phyloP scores from a whole-genome alignment of 2,329 filamentous ascomycete genomes.

The Celoporthe dispersa region DNA sequence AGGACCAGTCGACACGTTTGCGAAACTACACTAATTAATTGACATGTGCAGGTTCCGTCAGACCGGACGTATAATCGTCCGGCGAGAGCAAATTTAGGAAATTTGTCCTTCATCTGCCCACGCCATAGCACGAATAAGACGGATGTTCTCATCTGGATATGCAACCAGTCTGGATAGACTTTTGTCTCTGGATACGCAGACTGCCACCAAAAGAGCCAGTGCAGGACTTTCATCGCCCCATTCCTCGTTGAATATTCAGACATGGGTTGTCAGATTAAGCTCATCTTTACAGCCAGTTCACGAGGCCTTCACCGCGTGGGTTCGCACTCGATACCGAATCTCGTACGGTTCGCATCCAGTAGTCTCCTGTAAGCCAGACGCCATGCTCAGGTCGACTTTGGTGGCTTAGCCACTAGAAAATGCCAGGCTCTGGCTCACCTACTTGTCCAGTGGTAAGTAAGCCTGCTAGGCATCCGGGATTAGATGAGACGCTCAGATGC shows the following conservation, averaged over 20 bases:
- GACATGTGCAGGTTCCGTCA: not conserved
- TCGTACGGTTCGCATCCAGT: not conserved
- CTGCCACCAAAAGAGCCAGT: no score
- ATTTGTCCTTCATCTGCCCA: not conserved
- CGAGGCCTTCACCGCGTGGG: not conserved
- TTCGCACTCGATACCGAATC: not conserved
- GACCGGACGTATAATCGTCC: not conserved
- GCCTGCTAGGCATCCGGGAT: no score
- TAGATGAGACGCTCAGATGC: not conserved
- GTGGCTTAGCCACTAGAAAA: not conserved
- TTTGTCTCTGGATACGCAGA: no score
- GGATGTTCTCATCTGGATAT: no score
- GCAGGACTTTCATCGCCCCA: no score
- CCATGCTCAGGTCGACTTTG: not conserved
- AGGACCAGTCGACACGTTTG: not conserved
- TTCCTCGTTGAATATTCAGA: not conserved
- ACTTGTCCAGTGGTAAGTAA: no score
- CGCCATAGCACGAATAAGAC: no score
- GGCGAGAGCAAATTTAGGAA: not conserved
- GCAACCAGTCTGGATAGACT: no score
- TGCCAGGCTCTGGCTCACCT: not conserved
- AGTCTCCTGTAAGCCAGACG: not conserved
- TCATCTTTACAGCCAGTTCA: not conserved
- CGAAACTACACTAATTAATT: not conserved
- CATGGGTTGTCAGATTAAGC: not conserved